Base-by-base conservation (phyloP, 768 basidiomycete species). In the Tulasnella sp. region DNA sequence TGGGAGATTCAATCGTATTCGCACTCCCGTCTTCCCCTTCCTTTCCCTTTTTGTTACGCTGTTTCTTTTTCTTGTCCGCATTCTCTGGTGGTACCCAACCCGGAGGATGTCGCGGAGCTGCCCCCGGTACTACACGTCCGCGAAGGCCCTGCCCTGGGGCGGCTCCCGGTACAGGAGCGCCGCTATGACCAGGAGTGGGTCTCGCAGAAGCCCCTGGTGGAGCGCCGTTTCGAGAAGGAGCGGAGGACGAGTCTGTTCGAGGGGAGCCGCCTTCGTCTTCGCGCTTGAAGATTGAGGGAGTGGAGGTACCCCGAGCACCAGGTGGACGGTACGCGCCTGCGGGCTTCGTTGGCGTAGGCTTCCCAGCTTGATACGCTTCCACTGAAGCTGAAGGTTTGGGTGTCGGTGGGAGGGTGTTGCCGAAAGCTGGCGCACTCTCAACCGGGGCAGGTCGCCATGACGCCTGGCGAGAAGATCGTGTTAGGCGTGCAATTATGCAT, bases 291-390 rank as follows among this genome's bases (percentile, higher is more conserved):
- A 94, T 94, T 3, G 92, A 89, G 0, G 97, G 96, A 0, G 97
- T 96, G 72, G 93, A 91, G 0, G 94, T 89, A 0, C 97, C 97
- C 7, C 97, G 90, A 0, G 96, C 96, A 16, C 96, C 96, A 16
- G 96, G 97, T 0, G 97, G 97, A 0, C 97, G 90, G 86, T 99
- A 98, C 0, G 97, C 95, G 24, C 95, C 97, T 0, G 93, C 91
- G 0, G 94, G 90, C 83, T 93, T 95, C 18, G 90, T 81, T 5
- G 80, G 73, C 0, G 87, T 86, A 0, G 92, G 87, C 83, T 92
- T 94, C 44, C 89, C 88, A 28, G 88, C 86, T 40, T 86, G 85
- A 81, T 86, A 86, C 8, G 94, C 78, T 14, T 83, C 75, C n/a
- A 84, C 81, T 80, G 90, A 92, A 73, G 89, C 86, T 72, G 89